Conservation (phyloP, 2,329 filamentous ascomycete genomes). For the Claviceps citrina region DNA sequence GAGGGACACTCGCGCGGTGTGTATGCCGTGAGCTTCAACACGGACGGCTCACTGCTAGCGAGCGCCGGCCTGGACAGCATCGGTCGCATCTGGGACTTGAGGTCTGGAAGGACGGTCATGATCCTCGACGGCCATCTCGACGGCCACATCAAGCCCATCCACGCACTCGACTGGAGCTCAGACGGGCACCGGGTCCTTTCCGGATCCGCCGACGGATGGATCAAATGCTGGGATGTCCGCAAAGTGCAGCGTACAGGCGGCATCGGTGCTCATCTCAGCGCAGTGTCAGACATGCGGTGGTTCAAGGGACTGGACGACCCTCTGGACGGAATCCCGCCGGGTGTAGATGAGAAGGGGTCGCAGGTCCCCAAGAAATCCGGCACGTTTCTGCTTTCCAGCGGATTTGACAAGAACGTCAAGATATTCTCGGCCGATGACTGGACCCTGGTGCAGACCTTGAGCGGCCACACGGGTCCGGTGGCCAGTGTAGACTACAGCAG, state of each 20-base stretch:
- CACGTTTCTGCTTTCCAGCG: constrained; percentile 79
- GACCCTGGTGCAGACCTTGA: constrained; percentile 73
- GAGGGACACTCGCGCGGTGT: constrained; percentile 93
- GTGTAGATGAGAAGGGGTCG: constrained; percentile 48
- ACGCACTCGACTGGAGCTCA: constrained; percentile 79
- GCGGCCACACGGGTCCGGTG: constrained; percentile 83
- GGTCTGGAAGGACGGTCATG: constrained; percentile 88
- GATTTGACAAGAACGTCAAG: constrained; percentile 91
- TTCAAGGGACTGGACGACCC: constrained; percentile 76
- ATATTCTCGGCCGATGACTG: constrained; percentile 95
- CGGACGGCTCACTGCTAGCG: constrained; percentile 76
- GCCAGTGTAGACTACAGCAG: constrained; percentile 76
- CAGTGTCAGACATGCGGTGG: constrained; percentile 87
- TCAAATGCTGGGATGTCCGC: constrained; percentile 95
- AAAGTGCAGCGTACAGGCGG: constrained; percentile 72
- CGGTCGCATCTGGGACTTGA: constrained; percentile 85
- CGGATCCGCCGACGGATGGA: constrained; percentile 83
- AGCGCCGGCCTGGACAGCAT: constrained; percentile 92
- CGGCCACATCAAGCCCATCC: constrained; percentile 75
- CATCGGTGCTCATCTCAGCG: constrained; percentile 79
- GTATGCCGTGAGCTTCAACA: constrained; percentile 78
- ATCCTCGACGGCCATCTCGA: constrained; percentile 79
- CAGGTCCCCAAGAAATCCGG: constrained; percentile 67
- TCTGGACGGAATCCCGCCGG: constrained; percentile 42
- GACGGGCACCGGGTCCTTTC: constrained; percentile 90